Evolutionary conservation across 352 stramenopile genomes (phyloP).

Genomic region (Pythium guiyangense): DNA sequence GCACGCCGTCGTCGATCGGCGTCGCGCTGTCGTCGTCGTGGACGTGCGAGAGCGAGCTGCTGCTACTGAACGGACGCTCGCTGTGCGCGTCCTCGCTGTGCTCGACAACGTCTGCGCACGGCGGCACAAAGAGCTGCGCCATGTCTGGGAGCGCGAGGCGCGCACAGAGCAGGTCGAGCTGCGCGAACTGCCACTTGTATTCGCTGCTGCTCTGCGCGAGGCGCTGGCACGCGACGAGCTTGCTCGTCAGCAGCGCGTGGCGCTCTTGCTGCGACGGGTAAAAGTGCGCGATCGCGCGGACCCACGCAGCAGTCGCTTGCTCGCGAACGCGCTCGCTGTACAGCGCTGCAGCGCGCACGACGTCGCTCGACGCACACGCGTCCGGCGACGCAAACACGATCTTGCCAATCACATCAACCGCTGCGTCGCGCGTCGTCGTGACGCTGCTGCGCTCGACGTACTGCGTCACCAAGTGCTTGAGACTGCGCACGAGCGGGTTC

Average conservation of each 20-base stretch:
- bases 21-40: conserved; percentile 27
- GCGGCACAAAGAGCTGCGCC: conserved; percentile 69
- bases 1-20: conserved; percentile 57
- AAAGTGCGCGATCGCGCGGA: conserved; percentile 69
- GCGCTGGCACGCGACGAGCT: conserved; percentile 53
- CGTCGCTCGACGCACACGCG: conserved; percentile 27
- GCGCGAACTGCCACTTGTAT: conserved; percentile 50
- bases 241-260: conserved; percentile 46
- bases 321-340: conserved; percentile 59
- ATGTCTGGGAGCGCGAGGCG: conserved; percentile 71
- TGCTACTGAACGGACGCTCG: conserved; percentile 14
- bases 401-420: conserved; percentile 28
- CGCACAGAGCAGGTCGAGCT: conserved; percentile 80
- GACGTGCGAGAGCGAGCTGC: not conserved
- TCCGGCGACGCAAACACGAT: conserved; percentile 36
- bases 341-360: conserved; percentile 37
- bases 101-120: conserved; percentile 58
- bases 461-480: conserved; percentile 60
- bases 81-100: conserved; percentile 17
- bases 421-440: conserved; percentile 7
- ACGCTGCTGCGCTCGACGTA: conserved; percentile 31
- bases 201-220: conserved; percentile 14
- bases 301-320: conserved; percentile 67
- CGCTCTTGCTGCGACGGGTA: conserved; percentile 60
- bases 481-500: conserved; percentile 67